phyloP scores from a whole-genome alignment of 129 eudicot species.

The Centaurea solstitialis region DNA sequence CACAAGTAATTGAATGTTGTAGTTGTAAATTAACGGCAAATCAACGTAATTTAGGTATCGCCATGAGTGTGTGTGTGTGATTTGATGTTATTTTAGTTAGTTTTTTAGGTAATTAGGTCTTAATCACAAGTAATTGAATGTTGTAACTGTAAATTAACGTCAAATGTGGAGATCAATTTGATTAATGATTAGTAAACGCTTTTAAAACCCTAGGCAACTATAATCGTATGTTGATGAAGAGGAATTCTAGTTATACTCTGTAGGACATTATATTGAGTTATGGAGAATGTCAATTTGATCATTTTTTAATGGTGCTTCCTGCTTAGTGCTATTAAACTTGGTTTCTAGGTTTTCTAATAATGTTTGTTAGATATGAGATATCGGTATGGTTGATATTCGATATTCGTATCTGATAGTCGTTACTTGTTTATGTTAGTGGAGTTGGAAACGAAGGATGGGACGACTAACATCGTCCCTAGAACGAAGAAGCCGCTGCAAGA shows the following conservation, averaged over 20 bases:
- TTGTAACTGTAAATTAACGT: conserved; percentile 3
- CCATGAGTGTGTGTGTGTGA: not conserved
- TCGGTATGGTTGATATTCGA: not conserved
- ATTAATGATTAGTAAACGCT: not conserved
- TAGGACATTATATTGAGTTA: not conserved
- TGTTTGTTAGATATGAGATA: not conserved
- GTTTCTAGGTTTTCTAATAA: not conserved
- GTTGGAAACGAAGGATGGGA: conserved; percentile 34
- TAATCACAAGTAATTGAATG: not conserved
- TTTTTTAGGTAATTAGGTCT: not conserved
- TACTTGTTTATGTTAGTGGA: conserved; percentile 32
- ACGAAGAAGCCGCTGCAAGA: conserved; percentile 24
- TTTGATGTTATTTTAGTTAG: not conserved
- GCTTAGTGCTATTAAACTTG: not conserved
- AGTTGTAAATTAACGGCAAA: conserved; percentile 1
- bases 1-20: conserved; percentile 12
- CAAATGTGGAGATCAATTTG: conserved; percentile 13
- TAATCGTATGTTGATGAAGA: not conserved
- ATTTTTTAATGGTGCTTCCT: not conserved
- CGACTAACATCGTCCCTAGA: conserved; percentile 26
- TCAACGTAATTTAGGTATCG: too few species aligned
- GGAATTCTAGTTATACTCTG: not conserved
- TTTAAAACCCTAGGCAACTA: conserved; percentile 7
- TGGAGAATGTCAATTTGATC: conserved; percentile 3
- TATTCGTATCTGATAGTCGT: conserved; percentile 7